A percentile compares a stretch with the other conserved stretches of the same genome.
phyloP scores from a whole-genome alignment of 1,139 yeast species.

The Kurtzmaniella quercitrusa region DNA sequence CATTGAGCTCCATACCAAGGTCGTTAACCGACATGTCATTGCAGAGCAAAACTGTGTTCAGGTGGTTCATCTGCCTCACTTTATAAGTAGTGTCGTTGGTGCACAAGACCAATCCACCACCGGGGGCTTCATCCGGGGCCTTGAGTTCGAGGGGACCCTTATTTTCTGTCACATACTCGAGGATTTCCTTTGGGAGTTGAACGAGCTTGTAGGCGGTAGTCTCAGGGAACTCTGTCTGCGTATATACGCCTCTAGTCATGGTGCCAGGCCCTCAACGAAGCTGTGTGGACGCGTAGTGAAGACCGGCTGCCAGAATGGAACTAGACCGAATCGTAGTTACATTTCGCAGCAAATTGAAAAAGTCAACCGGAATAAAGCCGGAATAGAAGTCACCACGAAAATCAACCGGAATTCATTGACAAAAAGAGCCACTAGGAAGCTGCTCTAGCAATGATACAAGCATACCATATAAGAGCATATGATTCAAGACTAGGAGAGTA shows the following conservation, averaged over 20 bases:
- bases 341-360: too few species aligned
- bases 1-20: slow-evolving; percentile 3
- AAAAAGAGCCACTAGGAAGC: too few species aligned
- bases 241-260: slow-evolving; percentile 2
- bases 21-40: slow-evolving; percentile 23
- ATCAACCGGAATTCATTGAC: too few species aligned
- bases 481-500: too few species aligned
- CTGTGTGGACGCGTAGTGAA: too few species aligned
- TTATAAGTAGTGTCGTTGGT: slow-evolving; percentile 56
- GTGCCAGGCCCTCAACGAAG: too few species aligned
- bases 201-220: slow-evolving; percentile 47
- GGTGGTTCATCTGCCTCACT: slow-evolving; percentile 77
- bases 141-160: slow-evolving; percentile 38
- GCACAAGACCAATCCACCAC: slow-evolving; percentile 51
- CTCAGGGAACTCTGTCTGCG: slow-evolving; percentile 16
- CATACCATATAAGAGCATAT: too few species aligned
- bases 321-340: too few species aligned
- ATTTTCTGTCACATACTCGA: slow-evolving; percentile 33
- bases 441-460: too few species aligned
- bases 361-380: too few species aligned
- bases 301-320: too few species aligned
- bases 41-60: slow-evolving; percentile 68
- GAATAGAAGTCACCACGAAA: too few species aligned
- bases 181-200: slow-evolving; percentile 56
- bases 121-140: slow-evolving; percentile 35